These are phyloP conservation scores for Claviceps monticola DNA, from an alignment of 2,329 filamentous ascomycete genomes.

Conservation along the genomic window DNA sequence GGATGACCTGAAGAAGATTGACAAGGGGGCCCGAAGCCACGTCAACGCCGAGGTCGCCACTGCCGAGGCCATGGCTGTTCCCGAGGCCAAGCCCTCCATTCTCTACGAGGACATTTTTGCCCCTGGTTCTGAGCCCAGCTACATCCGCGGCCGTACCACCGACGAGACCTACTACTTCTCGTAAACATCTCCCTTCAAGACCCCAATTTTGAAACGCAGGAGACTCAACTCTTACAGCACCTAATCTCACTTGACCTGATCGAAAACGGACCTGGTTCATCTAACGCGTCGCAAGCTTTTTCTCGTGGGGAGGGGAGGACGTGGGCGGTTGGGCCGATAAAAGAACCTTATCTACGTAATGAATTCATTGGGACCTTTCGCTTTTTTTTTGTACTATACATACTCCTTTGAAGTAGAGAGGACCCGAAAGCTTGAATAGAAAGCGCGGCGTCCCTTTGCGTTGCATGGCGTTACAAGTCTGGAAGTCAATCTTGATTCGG, in stretches of 20 bases:
- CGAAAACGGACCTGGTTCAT: not conserved
- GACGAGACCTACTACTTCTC: slow-evolving; percentile 94
- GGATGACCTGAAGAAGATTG: slow-evolving; percentile 89
- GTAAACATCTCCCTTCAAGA: slow-evolving; percentile 14
- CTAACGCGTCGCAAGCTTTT: not conserved
- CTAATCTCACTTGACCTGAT: not conserved
- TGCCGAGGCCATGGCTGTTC: slow-evolving; percentile 76
- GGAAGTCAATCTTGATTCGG: no score
- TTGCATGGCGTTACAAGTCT: no score
- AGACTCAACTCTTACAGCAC: not conserved
- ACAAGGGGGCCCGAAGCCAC: slow-evolving; percentile 78
- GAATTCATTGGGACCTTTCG: slow-evolving; percentile 15
- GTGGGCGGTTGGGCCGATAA: not conserved
- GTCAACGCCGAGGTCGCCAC: slow-evolving; percentile 83
- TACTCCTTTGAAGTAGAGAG: slow-evolving; percentile 10
- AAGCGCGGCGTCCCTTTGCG: slow-evolving; percentile 7
- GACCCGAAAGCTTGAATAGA: slow-evolving; percentile 11
- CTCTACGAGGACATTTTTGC: slow-evolving; percentile 97
- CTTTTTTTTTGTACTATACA: slow-evolving; percentile 14
- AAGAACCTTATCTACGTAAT: slow-evolving; percentile 15
- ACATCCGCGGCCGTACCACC: slow-evolving; percentile 71
- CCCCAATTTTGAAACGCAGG: not conserved
- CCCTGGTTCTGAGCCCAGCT: slow-evolving; percentile 71
- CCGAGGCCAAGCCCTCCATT: slow-evolving; percentile 67
- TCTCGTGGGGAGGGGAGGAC: not conserved